These are phyloP conservation scores for Kuraishia ogatae DNA, from an alignment of 805 yeast genomes.

Conservation along the genomic window DNA sequence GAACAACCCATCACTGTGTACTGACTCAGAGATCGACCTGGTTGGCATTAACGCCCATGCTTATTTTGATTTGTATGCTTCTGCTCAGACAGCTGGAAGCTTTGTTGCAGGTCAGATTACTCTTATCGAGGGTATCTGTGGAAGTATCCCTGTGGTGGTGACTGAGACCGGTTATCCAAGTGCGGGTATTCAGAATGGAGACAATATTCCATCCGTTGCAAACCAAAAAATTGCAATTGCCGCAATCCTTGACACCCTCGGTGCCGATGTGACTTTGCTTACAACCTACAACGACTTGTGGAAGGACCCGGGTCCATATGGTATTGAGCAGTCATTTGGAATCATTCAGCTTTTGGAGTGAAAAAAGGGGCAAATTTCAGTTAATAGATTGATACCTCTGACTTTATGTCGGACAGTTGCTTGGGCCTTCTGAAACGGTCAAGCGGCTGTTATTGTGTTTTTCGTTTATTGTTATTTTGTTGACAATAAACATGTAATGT, in stretches of 20 bases:
- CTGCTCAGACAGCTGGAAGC: slow-evolving; percentile 62
- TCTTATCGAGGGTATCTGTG: slow-evolving; percentile 48
- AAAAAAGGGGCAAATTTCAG: not conserved
- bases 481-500: not conserved
- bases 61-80: slow-evolving; percentile 58
- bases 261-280: slow-evolving; percentile 58
- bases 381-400: not conserved
- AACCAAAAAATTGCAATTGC: slow-evolving; percentile 69
- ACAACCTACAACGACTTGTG: slow-evolving; percentile 81
- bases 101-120: slow-evolving; percentile 59
- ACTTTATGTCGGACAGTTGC: not conserved
- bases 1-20: slow-evolving; percentile 59
- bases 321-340: slow-evolving; percentile 86
- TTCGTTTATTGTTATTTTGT: not conserved
- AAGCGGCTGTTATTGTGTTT: not conserved
- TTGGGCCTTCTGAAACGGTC: not conserved
- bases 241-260: slow-evolving; percentile 48
- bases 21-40: slow-evolving; percentile 61
- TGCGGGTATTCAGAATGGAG: slow-evolving; percentile 62
- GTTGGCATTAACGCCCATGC: slow-evolving; percentile 86
- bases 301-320: slow-evolving; percentile 79
- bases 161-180: slow-evolving; percentile 92
- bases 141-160: slow-evolving; percentile 43
- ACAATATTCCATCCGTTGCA: slow-evolving; percentile 56
- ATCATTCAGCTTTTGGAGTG: slow-evolving; percentile 28